A percentile compares a stretch with the other conserved stretches of the same genome.
phyloP scores from a whole-genome alignment of 148 eudicot species.

The Rheum nobile region DNA sequence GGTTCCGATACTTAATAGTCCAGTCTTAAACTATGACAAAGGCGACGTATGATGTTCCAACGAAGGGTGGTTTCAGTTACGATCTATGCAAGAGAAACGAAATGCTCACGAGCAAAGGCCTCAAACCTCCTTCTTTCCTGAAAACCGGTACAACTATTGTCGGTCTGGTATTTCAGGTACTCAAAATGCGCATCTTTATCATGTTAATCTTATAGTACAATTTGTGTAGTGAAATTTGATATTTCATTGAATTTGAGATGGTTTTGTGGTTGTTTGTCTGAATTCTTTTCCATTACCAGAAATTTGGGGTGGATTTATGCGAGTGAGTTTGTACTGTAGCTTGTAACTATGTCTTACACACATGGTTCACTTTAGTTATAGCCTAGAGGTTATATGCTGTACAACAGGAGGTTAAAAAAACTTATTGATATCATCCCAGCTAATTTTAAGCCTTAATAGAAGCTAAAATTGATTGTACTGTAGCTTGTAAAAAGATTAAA shows the following conservation, averaged over 20 bases:
- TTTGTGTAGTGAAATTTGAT: background rate
- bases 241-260: background rate
- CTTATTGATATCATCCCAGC: background rate
- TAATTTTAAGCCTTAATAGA: background rate
- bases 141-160: slow-evolving; percentile 88
- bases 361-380: background rate
- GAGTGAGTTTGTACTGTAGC: background rate
- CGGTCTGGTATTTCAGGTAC: slow-evolving; percentile 62
- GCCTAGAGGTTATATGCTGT: too few species aligned
- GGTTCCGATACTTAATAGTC: background rate
- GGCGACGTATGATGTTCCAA: slow-evolving; percentile 33
- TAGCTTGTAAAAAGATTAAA: background rate
- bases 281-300: background rate
- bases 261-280: background rate
- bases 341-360: too few species aligned
- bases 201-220: background rate
- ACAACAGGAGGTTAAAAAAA: too few species aligned
- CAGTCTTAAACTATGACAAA: slow-evolving; percentile 26
- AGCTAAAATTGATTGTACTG: background rate
- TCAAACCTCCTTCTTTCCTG: slow-evolving; percentile 35
- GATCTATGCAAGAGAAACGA: slow-evolving; percentile 68
- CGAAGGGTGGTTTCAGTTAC: slow-evolving; percentile 62
- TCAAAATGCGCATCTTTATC: background rate
- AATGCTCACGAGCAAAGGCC: slow-evolving; percentile 55
- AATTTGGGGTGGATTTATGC: background rate